These are phyloP conservation scores for Capniomyces stellatus DNA, from an alignment of 371 early-diverging fungal species.

Conservation along the genomic window DNA sequence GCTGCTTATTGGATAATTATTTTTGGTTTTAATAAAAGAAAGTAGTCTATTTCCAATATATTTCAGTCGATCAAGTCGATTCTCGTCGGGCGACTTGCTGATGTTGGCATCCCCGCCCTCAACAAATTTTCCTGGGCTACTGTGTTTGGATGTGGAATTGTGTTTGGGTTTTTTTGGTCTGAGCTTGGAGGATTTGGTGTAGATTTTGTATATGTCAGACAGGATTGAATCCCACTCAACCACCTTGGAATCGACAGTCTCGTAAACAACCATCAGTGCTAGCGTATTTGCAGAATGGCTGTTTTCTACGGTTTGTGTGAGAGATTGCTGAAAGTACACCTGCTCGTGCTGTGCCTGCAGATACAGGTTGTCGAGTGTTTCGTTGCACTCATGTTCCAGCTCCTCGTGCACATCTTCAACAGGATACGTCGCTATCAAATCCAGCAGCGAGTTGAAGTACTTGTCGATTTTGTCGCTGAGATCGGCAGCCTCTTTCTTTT, in stretches of 20 bases:
- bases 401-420: constrained; percentile 21
- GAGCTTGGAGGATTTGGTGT: no score
- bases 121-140: no score
- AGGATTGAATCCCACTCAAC: constrained; percentile 67
- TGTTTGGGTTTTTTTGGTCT: no score
- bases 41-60: no score
- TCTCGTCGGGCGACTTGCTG: no score
- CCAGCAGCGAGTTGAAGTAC: constrained; percentile 19
- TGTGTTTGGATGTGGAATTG: no score
- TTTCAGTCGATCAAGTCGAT: no score
- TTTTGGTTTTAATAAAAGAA: no score
- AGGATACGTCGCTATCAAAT: constrained; percentile 19
- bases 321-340: constrained; percentile 49
- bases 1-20: no score
- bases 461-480: constrained; percentile 14
- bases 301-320: constrained; percentile 58
- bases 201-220: constrained; percentile 12
- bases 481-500: constrained; percentile 20
- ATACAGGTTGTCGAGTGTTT: constrained; percentile 39
- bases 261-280: constrained; percentile 51
- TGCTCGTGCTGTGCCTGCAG: constrained; percentile 52
- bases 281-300: constrained; percentile 61
- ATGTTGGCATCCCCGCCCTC: no score
- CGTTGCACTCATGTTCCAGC: constrained; percentile 34
- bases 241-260: constrained; percentile 51